Conservation (phyloP, 2,329 filamentous ascomycete genomes). For the Rachicladosporium sp. region DNA sequence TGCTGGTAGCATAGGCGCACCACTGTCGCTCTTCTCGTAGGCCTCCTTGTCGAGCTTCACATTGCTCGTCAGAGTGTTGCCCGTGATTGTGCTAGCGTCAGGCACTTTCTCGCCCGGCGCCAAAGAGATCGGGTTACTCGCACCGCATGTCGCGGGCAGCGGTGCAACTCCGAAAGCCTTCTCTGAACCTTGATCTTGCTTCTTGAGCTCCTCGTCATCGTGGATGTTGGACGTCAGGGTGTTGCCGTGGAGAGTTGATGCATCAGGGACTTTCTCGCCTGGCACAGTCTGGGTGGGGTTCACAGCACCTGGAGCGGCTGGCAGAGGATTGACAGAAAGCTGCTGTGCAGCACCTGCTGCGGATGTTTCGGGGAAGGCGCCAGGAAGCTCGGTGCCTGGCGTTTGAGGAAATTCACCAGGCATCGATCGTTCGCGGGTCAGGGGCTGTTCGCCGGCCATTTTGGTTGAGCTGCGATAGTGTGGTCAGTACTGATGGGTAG, state of each 20-base stretch:
- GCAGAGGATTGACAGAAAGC: conserved; percentile 48
- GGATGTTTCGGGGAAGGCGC: conserved; percentile 63
- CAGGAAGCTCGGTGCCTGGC: conserved; percentile 38
- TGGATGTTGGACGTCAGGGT: conserved; percentile 53
- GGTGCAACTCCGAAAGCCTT: conserved; percentile 41
- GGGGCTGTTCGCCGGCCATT: conserved; percentile 54
- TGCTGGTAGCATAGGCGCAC: conserved; percentile 32
- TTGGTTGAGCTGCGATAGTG: conserved; percentile 51
- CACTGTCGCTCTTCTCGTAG: conserved; percentile 67
- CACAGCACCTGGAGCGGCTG: conserved; percentile 45
- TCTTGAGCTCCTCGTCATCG: conserved; percentile 53
- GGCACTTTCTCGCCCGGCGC: conserved; percentile 73
- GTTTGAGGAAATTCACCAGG: conserved; percentile 18
- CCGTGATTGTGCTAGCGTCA: conserved; percentile 48
- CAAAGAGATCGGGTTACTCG: conserved; percentile 68
- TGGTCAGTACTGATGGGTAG: conserved; percentile 55
- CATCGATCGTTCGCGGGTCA: conserved; percentile 33
- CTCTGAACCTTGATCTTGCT: conserved; percentile 7
- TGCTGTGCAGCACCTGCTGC: conserved; percentile 30
- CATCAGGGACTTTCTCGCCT: conserved; percentile 68
- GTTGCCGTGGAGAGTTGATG: conserved; percentile 50
- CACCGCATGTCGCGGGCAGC: conserved; percentile 44
- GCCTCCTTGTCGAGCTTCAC: conserved; percentile 64
- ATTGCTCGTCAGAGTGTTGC: conserved; percentile 57
- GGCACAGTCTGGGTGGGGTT: conserved; percentile 72